These are phyloP conservation scores for Paulownia fortunei DNA, from an alignment of 257 asterid species.

Conservation along the genomic window DNA sequence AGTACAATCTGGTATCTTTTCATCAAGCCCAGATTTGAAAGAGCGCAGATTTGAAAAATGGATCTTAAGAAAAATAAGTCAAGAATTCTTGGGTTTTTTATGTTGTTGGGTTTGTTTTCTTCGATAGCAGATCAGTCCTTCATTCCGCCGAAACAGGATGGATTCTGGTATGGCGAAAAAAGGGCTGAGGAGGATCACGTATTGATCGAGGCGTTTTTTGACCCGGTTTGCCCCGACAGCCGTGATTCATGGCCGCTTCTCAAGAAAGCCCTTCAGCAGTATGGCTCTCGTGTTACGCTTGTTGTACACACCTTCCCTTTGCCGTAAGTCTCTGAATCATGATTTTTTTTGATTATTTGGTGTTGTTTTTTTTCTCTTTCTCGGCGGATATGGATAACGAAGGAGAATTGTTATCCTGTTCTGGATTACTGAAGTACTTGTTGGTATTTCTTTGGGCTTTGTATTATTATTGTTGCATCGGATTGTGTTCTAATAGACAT, in stretches of 20 bases:
- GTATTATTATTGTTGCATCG: no score
- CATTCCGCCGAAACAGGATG: slow-evolving; percentile 57
- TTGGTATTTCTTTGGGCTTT: no score
- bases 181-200: slow-evolving; percentile 32
- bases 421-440: no score
- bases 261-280: slow-evolving; percentile 54
- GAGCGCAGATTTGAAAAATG: background rate
- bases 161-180: slow-evolving; percentile 62
- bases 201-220: slow-evolving; percentile 77
- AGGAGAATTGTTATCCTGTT: no score
- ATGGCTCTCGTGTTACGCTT: slow-evolving; percentile 46
- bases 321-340: slow-evolving; percentile 49
- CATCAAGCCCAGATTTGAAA: no score
- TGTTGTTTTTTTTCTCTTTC: no score
- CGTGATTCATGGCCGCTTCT: slow-evolving; percentile 90
- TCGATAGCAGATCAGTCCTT: slow-evolving; percentile 33
- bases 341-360: no score
- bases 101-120: slow-evolving; percentile 5
- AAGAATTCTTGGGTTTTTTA: background rate
- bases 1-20: no score
- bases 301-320: slow-evolving; percentile 67
- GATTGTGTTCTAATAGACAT: no score
- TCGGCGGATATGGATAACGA: no score
- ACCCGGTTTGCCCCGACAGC: slow-evolving; percentile 90
- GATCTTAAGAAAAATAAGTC: background rate